These are phyloP conservation scores for Boletellus dicymbophilus DNA, from an alignment of 1,284 basidiomycete genomes.

Conservation along the genomic window DNA sequence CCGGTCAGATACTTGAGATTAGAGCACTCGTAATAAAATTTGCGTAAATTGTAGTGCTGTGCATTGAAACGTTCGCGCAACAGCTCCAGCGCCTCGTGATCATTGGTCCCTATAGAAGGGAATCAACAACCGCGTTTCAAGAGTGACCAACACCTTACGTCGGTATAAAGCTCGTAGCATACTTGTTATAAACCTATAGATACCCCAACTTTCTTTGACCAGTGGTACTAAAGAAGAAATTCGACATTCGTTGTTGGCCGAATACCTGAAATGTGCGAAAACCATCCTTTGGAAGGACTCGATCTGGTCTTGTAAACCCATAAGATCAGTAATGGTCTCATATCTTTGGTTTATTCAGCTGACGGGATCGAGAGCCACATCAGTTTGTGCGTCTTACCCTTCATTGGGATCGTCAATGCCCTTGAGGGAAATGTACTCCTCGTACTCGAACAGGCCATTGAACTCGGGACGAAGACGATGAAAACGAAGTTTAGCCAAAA, in stretches of 20 bases:
- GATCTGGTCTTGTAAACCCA: constrained; percentile 96
- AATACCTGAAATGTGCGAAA: constrained; percentile 89
- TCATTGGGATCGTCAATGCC: constrained; percentile 98
- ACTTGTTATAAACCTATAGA: constrained; percentile 96
- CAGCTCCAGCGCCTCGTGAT: constrained; percentile 84
- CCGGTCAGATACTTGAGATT: constrained; percentile 96
- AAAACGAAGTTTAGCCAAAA: constrained; percentile 93
- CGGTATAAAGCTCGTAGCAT: constrained; percentile 96
- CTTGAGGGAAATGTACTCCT: constrained; percentile 94
- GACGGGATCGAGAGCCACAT: constrained; percentile 3
- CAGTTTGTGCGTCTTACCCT: constrained; percentile 61
- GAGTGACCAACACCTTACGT: constrained; percentile 52
- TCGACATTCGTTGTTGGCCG: constrained; percentile 92
- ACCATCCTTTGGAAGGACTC: constrained; percentile 97
- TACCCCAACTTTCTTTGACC: constrained; percentile 97
- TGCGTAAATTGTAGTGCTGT: constrained; percentile 89
- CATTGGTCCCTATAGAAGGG: constrained; percentile 72
- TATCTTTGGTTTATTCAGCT: constrained; percentile 56
- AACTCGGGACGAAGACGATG: constrained; percentile 93
- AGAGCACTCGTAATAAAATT: constrained; percentile 98
- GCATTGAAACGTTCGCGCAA: constrained; percentile 82
- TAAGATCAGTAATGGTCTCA: constrained; percentile 94
- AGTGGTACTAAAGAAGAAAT: constrained; percentile 93
- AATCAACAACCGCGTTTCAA: constrained; percentile 8
- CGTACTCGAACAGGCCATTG: constrained; percentile 96